phyloP scores from a whole-genome alignment of 2,329 filamentous ascomycete genomes.

The Dactylellina drechsleri region DNA sequence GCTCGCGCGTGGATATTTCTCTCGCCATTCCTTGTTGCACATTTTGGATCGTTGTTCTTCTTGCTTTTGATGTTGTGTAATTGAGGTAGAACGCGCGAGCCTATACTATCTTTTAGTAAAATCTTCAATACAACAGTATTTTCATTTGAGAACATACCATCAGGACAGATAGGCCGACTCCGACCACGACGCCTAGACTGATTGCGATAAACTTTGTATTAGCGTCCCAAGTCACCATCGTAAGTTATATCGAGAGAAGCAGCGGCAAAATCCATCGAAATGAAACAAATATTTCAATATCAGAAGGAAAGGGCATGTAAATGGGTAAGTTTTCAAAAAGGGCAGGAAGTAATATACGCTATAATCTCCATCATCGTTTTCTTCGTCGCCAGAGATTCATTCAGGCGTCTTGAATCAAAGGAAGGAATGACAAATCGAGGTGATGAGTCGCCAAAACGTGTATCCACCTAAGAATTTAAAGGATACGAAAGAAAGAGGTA shows the following conservation, averaged over 20 bases:
- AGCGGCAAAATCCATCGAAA: slow-evolving; percentile 21
- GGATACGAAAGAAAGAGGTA: slow-evolving; percentile 13
- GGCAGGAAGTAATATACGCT: slow-evolving; percentile 37
- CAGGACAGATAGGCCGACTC: slow-evolving; percentile 49
- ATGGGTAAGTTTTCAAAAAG: slow-evolving; percentile 10
- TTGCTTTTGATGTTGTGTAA: slow-evolving; percentile 37
- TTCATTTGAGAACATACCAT: slow-evolving; percentile 25
- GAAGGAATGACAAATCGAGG: slow-evolving; percentile 48
- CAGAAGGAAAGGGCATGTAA: slow-evolving; percentile 39
- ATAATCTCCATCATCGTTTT: slow-evolving; percentile 50
- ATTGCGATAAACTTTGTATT: slow-evolving; percentile 44
- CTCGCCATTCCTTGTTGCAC: slow-evolving; percentile 38
- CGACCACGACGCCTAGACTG: slow-evolving; percentile 54
- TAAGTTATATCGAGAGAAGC: slow-evolving; percentile 16
- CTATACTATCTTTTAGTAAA: slow-evolving; percentile 4
- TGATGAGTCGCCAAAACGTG: slow-evolving; percentile 10
- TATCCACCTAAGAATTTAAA: slow-evolving; percentile 24
- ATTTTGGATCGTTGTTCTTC: slow-evolving; percentile 32
- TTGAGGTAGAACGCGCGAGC: slow-evolving; percentile 52
- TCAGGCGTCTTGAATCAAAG: slow-evolving; percentile 36
- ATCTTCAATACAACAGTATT: not conserved
- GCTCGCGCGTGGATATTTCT: slow-evolving; percentile 39
- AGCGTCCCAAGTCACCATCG: slow-evolving; percentile 42
- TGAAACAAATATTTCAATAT: slow-evolving; percentile 24
- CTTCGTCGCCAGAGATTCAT: slow-evolving; percentile 42